Conservation (phyloP, 768 basidiomycete genomes). For the Ramaria sp. region DNA sequence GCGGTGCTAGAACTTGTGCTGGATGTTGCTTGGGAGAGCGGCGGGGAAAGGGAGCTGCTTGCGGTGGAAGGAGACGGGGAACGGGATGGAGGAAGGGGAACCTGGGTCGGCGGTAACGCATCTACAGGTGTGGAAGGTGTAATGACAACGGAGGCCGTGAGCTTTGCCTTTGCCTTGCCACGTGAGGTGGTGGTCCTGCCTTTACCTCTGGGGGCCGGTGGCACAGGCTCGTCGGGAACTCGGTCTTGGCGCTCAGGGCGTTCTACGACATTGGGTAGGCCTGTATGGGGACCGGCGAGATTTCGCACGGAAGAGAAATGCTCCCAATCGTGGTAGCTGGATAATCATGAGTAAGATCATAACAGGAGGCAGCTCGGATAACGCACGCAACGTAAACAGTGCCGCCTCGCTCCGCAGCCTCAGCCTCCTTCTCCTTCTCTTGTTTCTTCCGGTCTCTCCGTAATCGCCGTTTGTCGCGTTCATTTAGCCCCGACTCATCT, state of each 20-base stretch:
- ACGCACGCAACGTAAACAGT: conserved; percentile 83
- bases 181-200: neutral
- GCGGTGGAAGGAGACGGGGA: conserved; percentile 19
- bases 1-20: neutral
- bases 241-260: conserved; percentile 19
- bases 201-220: conserved; percentile 8
- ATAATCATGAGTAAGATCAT: neutral
- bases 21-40: conserved; percentile 2
- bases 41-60: neutral
- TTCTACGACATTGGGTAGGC: conserved; percentile 57
- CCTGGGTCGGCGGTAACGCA: conserved; percentile 10
- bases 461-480: conserved; percentile 34
- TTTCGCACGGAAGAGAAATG: conserved; percentile 93
- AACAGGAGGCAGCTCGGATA: neutral
- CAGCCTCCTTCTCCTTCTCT: conserved; percentile 18
- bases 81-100: conserved; percentile 27
- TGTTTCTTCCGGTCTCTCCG: conserved; percentile 28
- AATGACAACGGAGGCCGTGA: neutral
- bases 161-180: neutral
- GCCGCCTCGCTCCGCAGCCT: conserved; percentile 19
- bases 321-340: conserved; percentile 79
- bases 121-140: neutral
- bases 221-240: conserved; percentile 19
- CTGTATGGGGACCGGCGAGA: conserved; percentile 71
- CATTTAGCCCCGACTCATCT: conserved; percentile 17